Evolutionary conservation across 345 rosid genomes (phyloP), one percentile per base, ranked within the genome.

Genomic region (Eucalyptus viminalis): DNA sequence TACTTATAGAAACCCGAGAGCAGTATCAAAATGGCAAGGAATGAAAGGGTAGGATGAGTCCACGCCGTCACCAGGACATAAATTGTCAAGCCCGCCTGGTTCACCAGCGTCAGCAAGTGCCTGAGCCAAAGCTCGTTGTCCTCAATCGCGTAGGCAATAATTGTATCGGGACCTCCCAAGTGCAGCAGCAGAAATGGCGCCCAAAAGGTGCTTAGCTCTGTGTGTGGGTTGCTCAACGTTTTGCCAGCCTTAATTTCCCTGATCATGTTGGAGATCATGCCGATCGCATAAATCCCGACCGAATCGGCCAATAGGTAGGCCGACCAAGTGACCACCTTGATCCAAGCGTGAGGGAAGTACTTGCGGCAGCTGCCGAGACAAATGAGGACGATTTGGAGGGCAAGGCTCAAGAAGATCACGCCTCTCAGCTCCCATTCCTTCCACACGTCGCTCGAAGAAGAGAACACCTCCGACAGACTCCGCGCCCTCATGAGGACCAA

Each of bases 1-100:
- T 91, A 94, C 91, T 94, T 95, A 90, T 90, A 89, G 6, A 62
- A 9, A 37, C 90, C 90, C 47, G 86, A 58, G 4, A 58, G n/a
- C n/a, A 58, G 1, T 11, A 58, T 58, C 2, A 58, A 0, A 25
- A 58, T 25, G n/a, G 65, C 14, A 58, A 58, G n/a, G 14, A 24
- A 25, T 0, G 65, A 58, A 10, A 58, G 14, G 65, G 7, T 58
- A 25, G 65, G 65, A 25, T 58, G 65, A 58, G 14, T 58, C 65
- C 65, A 25, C 2, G n/a, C 14, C n/a, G 0, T 58, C 0, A 10
- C n/a, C 14, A 58, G 0, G n/a, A 58, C n/a, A 58, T 58, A 58
- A 25, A 58, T 1, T 0, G 65, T 58, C n/a, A 58, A 25, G 65
- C n/a, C 65, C 14, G 14, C 4, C 2, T 58, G n/a, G 65, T 5